A percentile compares a stretch with the other conserved stretches of the same genome.
phyloP scores from a whole-genome alignment of 2,329 filamentous ascomycete species.

The Hortaea werneckii region DNA sequence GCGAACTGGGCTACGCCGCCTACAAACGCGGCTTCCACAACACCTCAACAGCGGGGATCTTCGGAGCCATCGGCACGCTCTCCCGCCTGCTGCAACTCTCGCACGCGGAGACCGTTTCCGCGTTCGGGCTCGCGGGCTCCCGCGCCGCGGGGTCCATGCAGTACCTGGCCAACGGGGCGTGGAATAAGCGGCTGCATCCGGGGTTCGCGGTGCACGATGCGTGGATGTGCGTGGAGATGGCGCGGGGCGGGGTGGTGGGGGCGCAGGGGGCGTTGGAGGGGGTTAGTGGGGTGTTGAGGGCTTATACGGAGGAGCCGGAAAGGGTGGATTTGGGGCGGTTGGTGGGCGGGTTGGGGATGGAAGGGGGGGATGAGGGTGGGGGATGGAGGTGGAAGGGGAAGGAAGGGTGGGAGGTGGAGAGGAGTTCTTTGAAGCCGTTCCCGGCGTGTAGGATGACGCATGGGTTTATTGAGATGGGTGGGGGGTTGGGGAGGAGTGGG shows the following conservation, averaged over 20 bases:
- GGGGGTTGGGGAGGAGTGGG: constrained; percentile 7
- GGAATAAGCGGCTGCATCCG: constrained; percentile 31
- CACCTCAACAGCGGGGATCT: constrained; percentile 28
- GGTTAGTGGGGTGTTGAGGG: constrained; percentile 21
- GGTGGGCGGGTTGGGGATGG: constrained; percentile 11
- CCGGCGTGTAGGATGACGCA: constrained; percentile 25
- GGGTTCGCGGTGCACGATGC: constrained; percentile 32
- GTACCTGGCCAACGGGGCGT: constrained; percentile 29
- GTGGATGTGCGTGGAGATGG: constrained; percentile 26
- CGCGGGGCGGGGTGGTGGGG: constrained; percentile 26
- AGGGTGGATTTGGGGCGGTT: constrained; percentile 13
- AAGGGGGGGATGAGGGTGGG: constrained; percentile 11
- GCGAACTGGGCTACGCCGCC: constrained; percentile 24
- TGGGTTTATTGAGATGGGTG: constrained; percentile 22
- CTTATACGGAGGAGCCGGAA: constrained; percentile 18
- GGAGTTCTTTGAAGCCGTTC: constrained; percentile 21
- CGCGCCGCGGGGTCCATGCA: constrained; percentile 31
- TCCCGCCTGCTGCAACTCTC: constrained; percentile 19
- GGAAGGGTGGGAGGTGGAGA: constrained; percentile 17
- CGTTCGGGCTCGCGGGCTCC: constrained; percentile 28
- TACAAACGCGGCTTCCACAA: constrained; percentile 31
- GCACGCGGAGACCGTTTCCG: constrained; percentile 16
- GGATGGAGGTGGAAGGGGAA: constrained; percentile 14
- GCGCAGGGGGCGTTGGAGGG: constrained; percentile 20
- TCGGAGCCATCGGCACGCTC: constrained; percentile 27